These are phyloP conservation scores for Dendrocalamus latiflorus DNA, from an alignment of 202 grass and related monocot species.

Conservation along the genomic window DNA sequence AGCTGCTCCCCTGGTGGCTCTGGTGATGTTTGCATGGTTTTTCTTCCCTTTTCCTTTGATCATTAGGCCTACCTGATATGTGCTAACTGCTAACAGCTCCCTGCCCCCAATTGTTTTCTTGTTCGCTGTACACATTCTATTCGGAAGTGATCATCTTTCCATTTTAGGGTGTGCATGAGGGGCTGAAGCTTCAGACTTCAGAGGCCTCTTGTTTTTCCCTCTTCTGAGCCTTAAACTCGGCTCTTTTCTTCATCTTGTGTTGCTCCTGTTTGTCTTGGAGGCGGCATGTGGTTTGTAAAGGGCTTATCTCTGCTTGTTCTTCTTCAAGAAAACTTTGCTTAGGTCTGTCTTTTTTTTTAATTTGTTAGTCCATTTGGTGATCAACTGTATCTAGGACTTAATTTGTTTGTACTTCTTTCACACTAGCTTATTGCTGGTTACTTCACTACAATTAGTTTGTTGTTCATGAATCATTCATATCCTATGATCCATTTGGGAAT, in stretches of 20 bases:
- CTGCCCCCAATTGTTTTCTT: constrained; percentile 20
- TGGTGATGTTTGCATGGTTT: neutral
- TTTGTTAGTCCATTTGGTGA: neutral
- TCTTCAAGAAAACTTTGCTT: neutral
- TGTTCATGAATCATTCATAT: neutral
- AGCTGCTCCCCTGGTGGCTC: neutral
- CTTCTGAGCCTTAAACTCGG: neutral
- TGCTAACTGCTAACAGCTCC: neutral
- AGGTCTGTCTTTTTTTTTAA: neutral
- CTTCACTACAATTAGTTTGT: neutral
- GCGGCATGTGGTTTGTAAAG: neutral
- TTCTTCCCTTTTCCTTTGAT: neutral
- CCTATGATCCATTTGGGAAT: neutral
- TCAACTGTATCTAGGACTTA: neutral
- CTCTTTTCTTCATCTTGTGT: neutral
- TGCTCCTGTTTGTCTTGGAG: neutral
- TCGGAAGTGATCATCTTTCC: constrained; percentile 29
- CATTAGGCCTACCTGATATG: neutral
- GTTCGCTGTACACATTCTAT: constrained; percentile 26
- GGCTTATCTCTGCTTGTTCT: neutral
- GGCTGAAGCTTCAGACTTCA: neutral
- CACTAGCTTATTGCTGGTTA: neutral
- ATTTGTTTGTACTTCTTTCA: neutral
- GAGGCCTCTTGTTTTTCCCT: neutral
- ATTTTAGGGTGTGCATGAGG: constrained; percentile 11